Percentiles rank a stretch among this genome's conserved stretches.
These are phyloP conservation scores for Fremontodendron californicum DNA, from an alignment of 345 rosid genomes.

Conservation along the genomic window DNA sequence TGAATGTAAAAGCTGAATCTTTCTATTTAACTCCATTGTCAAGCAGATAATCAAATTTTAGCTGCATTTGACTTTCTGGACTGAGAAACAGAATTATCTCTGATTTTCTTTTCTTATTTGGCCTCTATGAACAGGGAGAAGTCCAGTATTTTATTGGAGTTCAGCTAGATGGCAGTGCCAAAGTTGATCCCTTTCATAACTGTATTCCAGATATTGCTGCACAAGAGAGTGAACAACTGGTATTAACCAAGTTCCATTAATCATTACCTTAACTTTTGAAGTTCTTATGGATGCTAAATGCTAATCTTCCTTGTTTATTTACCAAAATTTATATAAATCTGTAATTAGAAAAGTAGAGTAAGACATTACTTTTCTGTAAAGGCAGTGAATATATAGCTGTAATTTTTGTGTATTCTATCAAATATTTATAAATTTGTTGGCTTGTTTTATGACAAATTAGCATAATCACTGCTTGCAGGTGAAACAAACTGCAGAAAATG, in stretches of 20 bases:
- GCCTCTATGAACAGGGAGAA: constrained; percentile 57
- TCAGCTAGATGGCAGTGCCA: constrained; percentile 88
- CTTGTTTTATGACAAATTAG: background rate
- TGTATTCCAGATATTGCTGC: constrained; percentile 62
- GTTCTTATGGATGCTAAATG: background rate
- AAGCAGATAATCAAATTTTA: constrained; percentile 9
- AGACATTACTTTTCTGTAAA: no score
- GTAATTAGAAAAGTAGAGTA: background rate
- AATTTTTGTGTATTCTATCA: background rate
- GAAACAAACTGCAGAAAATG: constrained; percentile 79
- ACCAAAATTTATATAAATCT: background rate
- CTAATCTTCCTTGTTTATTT: background rate
- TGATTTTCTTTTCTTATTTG: constrained; percentile 12
- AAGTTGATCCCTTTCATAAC: constrained; percentile 73
- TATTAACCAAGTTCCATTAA: constrained; percentile 14
- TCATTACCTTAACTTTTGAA: background rate
- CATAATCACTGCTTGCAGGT: constrained; percentile 42
- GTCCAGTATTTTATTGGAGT: constrained; percentile 98
- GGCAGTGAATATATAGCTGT: background rate
- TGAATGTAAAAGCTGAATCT: background rate
- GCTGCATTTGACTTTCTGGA: background rate
- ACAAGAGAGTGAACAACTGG: constrained; percentile 69
- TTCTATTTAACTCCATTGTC: background rate
- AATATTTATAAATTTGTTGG: background rate
- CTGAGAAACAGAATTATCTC: background rate